These are phyloP conservation scores for Wickerhamiella cacticola DNA, from an alignment of 805 yeast genomes.

Conservation along the genomic window DNA sequence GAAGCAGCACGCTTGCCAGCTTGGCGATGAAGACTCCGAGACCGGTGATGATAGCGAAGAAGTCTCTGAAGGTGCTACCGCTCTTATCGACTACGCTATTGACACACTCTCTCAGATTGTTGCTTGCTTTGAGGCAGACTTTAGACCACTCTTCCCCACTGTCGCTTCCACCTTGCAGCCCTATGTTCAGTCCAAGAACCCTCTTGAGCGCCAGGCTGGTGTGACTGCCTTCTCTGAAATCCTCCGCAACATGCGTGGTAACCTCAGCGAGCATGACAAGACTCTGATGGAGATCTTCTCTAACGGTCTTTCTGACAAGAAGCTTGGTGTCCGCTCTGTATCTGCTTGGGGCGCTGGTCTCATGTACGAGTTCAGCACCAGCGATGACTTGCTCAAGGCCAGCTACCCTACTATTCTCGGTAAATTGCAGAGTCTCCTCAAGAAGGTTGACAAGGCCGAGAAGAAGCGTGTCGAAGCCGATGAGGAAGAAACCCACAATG, in stretches of 20 bases:
- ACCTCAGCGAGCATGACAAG: conserved; percentile 50
- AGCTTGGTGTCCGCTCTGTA: conserved; percentile 70
- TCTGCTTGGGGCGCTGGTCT: conserved; percentile 95
- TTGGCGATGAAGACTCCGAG: conserved; percentile 48
- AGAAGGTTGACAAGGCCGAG: conserved; percentile 67
- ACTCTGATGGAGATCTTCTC: conserved; percentile 55
- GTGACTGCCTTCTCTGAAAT: conserved; percentile 89
- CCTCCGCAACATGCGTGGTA: conserved; percentile 54
- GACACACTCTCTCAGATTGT: conserved; percentile 76
- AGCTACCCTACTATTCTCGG: conserved; percentile 57
- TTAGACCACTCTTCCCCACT: conserved; percentile 67
- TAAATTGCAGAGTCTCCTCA: conserved; percentile 56
- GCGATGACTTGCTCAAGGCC: conserved; percentile 46
- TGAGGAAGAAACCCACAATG: conserved; percentile 70
- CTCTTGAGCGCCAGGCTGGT: conserved; percentile 66
- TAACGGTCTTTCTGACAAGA: conserved; percentile 58
- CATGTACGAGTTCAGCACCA: conserved; percentile 41
- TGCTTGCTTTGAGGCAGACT: conserved; percentile 65
- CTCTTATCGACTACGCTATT: conserved; percentile 70
- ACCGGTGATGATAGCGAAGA: conserved; percentile 30
- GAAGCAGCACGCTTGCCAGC: conserved; percentile 76
- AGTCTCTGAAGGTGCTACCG: conserved; percentile 41
- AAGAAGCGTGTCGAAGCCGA: conserved; percentile 31
- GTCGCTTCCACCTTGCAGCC: conserved; percentile 44
- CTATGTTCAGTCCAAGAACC: conserved; percentile 38